A percentile compares a stretch with the other conserved stretches of the same genome.
Conservation (phyloP, 2,329 filamentous ascomycete species). For the Xylaria hypoxylon region DNA sequence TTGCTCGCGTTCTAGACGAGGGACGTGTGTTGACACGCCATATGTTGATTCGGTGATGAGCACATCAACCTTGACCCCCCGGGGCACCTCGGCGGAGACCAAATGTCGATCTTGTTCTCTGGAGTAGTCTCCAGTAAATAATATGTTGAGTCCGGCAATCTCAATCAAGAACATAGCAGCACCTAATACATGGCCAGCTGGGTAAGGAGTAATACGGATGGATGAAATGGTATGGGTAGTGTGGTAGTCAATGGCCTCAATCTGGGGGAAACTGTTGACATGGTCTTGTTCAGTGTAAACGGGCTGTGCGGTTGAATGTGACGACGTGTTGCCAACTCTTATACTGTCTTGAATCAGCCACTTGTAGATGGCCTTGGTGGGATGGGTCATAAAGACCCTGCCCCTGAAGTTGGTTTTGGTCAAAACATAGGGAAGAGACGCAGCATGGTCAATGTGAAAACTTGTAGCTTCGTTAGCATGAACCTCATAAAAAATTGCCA, state of each 20-base stretch:
- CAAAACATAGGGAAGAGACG: constrained; percentile 95
- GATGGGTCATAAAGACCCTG: constrained; percentile 98
- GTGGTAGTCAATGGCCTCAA: constrained; percentile 98
- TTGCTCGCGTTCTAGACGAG: constrained; percentile 89
- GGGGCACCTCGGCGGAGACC: constrained; percentile 91
- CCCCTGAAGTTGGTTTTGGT: constrained; percentile 98
- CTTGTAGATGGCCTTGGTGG: constrained; percentile 99
- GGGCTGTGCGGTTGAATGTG: constrained; percentile 73
- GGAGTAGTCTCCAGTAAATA: constrained; percentile 98
- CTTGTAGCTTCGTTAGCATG: constrained; percentile 60
- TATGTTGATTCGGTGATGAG: constrained; percentile 98
- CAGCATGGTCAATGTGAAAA: constrained; percentile 99
- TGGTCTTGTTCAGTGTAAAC: constrained; percentile 97
- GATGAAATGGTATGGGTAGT: constrained; percentile 97
- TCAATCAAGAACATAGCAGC: constrained; percentile 99
- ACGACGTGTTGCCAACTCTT: constrained; percentile 80
- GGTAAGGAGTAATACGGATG: constrained; percentile 95
- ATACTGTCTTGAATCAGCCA: constrained; percentile 99
- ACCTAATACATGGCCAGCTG: constrained; percentile 96
- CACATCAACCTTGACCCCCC: constrained; percentile 91
- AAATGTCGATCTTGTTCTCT: constrained; percentile 95
- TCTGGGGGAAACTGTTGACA: constrained; percentile 89
- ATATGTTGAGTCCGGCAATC: constrained; percentile 94
- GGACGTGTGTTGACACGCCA: constrained; percentile 92
- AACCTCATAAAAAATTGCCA: constrained; percentile 22